Conservation (phyloP, 129 eudicot species). For the Logfia minima region DNA sequence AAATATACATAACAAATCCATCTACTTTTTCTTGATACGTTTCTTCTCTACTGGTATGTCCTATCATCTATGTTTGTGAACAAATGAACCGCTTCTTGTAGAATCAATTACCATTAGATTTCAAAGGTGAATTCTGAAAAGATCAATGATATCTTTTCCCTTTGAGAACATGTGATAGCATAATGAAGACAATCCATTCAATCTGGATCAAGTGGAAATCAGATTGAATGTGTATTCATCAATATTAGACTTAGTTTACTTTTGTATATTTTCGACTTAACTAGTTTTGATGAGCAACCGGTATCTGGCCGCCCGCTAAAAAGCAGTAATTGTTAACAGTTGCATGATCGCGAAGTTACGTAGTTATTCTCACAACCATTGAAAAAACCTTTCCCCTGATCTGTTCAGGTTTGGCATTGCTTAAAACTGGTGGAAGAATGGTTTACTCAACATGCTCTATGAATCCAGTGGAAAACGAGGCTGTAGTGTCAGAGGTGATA, state of each 20-base stretch:
- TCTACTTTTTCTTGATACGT: not conserved
- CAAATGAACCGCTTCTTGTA: not conserved
- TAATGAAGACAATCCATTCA: not conserved
- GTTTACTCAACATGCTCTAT: slow-evolving; percentile 98
- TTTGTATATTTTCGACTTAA: not conserved
- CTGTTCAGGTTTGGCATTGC: slow-evolving; percentile 78
- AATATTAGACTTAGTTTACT: not conserved
- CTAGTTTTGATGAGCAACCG: not conserved
- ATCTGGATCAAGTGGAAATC: not conserved
- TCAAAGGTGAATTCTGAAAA: not conserved
- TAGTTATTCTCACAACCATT: not conserved
- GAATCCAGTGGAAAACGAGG: slow-evolving; percentile 99
- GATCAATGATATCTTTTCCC: no score
- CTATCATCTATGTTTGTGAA: not conserved
- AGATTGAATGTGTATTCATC: not conserved
- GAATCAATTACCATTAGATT: not conserved
- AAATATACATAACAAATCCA: not conserved
- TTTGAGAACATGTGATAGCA: not conserved
- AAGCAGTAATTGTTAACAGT: not conserved
- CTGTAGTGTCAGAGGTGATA: slow-evolving; percentile 95
- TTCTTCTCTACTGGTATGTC: not conserved
- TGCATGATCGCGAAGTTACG: not conserved
- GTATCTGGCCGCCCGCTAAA: not conserved
- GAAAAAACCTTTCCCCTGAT: slow-evolving; percentile 1
- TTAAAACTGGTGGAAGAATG: slow-evolving; percentile 94